Evolutionary conservation across 202 grass and related monocot genomes (phyloP).

Genomic region (Setaria italica): DNA sequence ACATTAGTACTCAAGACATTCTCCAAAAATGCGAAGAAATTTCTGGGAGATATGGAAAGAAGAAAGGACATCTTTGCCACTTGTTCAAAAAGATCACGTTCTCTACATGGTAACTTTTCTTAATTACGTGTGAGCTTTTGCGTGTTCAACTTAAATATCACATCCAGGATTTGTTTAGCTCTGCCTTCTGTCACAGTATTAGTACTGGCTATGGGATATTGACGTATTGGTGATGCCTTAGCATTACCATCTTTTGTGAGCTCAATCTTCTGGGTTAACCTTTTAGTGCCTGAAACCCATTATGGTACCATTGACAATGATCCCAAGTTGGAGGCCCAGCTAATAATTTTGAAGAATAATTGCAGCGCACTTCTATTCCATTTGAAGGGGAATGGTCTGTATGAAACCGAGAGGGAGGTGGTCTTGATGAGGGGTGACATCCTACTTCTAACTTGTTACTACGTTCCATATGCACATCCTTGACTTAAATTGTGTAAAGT

Average conservation of each 20-base stretch:
- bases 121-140: constrained; percentile 12
- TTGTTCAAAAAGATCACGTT: constrained; percentile 80
- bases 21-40: constrained; percentile 76
- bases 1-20: constrained; percentile 72
- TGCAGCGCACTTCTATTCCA: background rate
- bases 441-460: constrained; percentile 16
- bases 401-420: background rate
- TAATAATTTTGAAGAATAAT: background rate
- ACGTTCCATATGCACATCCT: background rate
- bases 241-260: background rate
- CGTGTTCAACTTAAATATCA: constrained; percentile 11
- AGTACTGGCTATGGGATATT: constrained; percentile 12
- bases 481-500: background rate
- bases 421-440: constrained; percentile 2
- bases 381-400: background rate
- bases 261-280: background rate
- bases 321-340: constrained; percentile 7
- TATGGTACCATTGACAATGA: background rate
- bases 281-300: background rate
- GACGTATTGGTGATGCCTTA: constrained; percentile 5
- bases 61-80: constrained; percentile 82
- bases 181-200: background rate
- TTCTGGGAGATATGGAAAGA: constrained; percentile 70
- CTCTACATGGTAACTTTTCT: constrained; percentile 58
- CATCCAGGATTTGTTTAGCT: constrained; percentile 9